Base-by-base conservation (phyloP, 305 asterid genomes). In the Fraxinus angustifolia region DNA sequence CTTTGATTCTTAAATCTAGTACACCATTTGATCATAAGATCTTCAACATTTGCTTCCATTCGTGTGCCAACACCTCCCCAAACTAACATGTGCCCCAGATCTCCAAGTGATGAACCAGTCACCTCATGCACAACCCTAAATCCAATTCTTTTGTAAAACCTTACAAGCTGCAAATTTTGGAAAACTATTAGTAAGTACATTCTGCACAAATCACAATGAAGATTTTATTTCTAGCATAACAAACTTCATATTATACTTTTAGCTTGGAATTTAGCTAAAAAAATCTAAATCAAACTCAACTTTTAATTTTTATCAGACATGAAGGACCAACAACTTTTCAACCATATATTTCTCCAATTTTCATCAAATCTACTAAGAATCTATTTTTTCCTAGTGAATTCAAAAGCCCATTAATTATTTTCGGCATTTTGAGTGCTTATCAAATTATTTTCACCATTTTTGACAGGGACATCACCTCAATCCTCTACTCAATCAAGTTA, bases 21-120 rank as follows among this genome's bases (percentile, higher is more conserved):
- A 80, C 96, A 92, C 99, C 99, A 96, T 87, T 90, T 94, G 82
- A 90, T 62, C 81, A 96, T 89, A 78, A 96, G 98, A 14, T 88
- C 78, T 78, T 91, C 86, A 73, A 94, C 58, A 8, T 84, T 34
- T 21, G 97, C 99, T 85, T 96, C 97, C 99, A 96, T 96, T 62
- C 97, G 86, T 56, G 99, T 96, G 6, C 99, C 99, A 33, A 92
- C 90, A 11, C 99, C 99, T 67, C 98, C 99, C 99, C 99, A 96
- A 14, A 94, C 91, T 74, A 96, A 79, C 98, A 90, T 92, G 88
- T 96, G 95, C 17, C 87, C 84, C 31, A 88, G 4, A 87, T 96
- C 97, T 23, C 92, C 92, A 3, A 94, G 5, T 0, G 97, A 91
- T 17, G 92, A 91, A 23, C 99, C 98, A n/a, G 26, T 85, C 73